These are phyloP conservation scores for Pseudotsuga menziesii DNA, from an alignment of 75 land plant species.

Conservation along the genomic window DNA sequence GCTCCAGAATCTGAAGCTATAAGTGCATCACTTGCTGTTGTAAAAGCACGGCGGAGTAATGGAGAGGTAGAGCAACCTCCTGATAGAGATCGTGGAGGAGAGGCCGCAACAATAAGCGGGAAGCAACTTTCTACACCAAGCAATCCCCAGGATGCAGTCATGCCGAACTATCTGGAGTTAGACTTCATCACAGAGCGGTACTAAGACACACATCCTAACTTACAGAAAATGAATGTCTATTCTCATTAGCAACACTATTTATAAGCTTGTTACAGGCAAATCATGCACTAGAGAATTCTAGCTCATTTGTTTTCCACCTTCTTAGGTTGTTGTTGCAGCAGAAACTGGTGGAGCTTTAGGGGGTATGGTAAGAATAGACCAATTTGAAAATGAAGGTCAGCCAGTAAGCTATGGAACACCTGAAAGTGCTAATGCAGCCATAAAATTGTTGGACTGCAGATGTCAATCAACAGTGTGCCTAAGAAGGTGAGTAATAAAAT, in stretches of 20 bases:
- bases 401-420: slow-evolving; percentile 99
- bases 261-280: not conserved
- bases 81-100: slow-evolving; percentile 86
- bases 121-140: slow-evolving; percentile 51
- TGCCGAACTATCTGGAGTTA: slow-evolving; percentile 61
- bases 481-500: slow-evolving; percentile 63
- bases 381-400: slow-evolving; percentile 99
- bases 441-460: slow-evolving; percentile 86
- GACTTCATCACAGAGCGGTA: slow-evolving; percentile 97
- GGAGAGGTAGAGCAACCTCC: slow-evolving; percentile 65
- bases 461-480: slow-evolving; percentile 95
- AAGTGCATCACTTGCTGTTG: slow-evolving; percentile 83
- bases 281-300: not conserved
- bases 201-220: slow-evolving; percentile 15
- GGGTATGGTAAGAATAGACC: slow-evolving; percentile 98
- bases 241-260: not conserved
- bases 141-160: slow-evolving; percentile 38
- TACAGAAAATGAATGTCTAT: not conserved
- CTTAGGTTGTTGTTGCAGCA: slow-evolving; percentile 98
- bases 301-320: not conserved
- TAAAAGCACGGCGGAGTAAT: slow-evolving; percentile 83
- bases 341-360: slow-evolving; percentile 98
- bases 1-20: slow-evolving; percentile 99
- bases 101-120: slow-evolving; percentile 89
- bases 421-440: slow-evolving; percentile 95